Base-by-base conservation (phyloP, 768 basidiomycete species). In the Hortiboletus flavorubellus region DNA sequence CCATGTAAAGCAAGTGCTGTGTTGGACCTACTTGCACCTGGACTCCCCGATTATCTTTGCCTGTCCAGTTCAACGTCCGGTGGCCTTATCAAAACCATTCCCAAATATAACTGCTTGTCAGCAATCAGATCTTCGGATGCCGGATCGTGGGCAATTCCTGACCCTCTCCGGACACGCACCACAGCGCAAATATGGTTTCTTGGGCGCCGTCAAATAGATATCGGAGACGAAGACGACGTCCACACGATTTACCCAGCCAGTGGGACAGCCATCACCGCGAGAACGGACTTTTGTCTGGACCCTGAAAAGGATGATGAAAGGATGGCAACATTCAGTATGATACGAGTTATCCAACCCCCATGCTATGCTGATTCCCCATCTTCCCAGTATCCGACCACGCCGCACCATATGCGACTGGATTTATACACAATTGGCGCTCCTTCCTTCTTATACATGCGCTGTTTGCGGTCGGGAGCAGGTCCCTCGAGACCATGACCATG, bases 41-140 rank as follows among this genome's bases (percentile, higher is more conserved):
- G 64, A 31, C 7, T 65, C 1, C 65, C 64, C n/a, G 59, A 64
- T 41, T 64, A 18, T 29, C 49, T 66, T 3, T 42, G 18, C 8
- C 23, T n/a, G 21, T 67, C 64, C 21, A 59, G 56, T 6, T 58
- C 59, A 11, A 67, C 62, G 18, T 66, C 65, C 4, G 54, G 65
- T 47, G 47, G 60, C 11, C 8, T 34, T 8, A 1, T 54, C 16
- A 61, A 66, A n/a, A 14, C 11, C 4, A 61, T 67, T 14, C 50
- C 51, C 4, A 18, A 45, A 21, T 59, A 66, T 33, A 51, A 52
- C 14, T 15, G 11, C 15, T 39, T 54, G 26, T 37, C 43, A 9
- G 21, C 23, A 5, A 39, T 42, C 2, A 45, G 37, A 31, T 33
- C 47, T 7, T 14, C 18, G 4, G n/a, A 5, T 10, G 6, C 35